These are phyloP conservation scores for Scutellaria barbata DNA, from an alignment of 257 asterid genomes.

Conservation along the genomic window DNA sequence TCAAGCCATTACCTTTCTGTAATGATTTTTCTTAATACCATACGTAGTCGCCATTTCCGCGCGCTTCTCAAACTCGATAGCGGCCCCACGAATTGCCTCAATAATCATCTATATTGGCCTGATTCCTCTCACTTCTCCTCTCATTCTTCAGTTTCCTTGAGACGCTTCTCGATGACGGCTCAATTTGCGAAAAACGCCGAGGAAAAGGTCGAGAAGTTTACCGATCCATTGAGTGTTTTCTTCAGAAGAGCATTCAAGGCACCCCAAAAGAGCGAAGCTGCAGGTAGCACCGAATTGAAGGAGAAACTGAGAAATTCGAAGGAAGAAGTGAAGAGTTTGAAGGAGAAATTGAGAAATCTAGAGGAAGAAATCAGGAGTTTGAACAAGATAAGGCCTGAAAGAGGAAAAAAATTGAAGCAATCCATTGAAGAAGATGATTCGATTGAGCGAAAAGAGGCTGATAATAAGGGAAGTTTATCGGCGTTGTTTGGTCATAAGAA, in stretches of 20 bases:
- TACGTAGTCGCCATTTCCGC: constrained; percentile 33
- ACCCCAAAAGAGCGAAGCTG: constrained; percentile 32
- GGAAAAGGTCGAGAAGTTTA: constrained; percentile 29
- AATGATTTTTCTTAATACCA: constrained; percentile 38
- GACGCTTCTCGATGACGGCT: constrained; percentile 50
- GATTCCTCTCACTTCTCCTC: constrained; percentile 16
- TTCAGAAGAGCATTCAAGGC: constrained; percentile 63
- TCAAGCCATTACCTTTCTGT: neutral
- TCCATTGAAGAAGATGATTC: neutral
- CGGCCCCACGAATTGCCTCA: constrained; percentile 34
- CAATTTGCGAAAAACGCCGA: constrained; percentile 29
- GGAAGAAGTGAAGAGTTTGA: constrained; percentile 47
- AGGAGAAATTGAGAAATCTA: constrained; percentile 48
- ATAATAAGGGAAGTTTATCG: constrained; percentile 35
- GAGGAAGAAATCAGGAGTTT: constrained; percentile 54
- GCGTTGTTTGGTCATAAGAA: constrained; percentile 43
- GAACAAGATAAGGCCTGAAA: constrained; percentile 35
- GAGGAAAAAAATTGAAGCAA: constrained; percentile 20
- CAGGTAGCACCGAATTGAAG: constrained; percentile 36
- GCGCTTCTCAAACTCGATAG: constrained; percentile 31
- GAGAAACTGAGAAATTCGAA: constrained; percentile 49
- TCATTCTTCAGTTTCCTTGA: constrained; percentile 33
- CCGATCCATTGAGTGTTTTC: constrained; percentile 47
- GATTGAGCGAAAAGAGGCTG: neutral
- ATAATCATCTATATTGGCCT: constrained; percentile 27